Evolutionary conservation across 768 basidiomycete species (phyloP).

Genomic region (Collybiopsis confluens): DNA sequence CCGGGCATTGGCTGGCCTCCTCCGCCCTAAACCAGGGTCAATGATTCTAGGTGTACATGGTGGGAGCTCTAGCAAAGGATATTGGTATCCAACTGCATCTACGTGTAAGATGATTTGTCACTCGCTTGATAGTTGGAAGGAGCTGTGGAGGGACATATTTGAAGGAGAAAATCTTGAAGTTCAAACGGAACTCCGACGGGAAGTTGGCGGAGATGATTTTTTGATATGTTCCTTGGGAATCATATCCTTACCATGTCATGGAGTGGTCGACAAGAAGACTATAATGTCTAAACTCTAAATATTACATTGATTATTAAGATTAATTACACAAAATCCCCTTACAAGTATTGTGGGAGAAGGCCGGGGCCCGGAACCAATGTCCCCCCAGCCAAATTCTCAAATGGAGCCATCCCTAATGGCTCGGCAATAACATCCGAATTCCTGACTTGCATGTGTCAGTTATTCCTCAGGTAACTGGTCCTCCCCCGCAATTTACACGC

Average conservation of each 20-base stretch:
- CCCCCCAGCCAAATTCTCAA: too few species aligned
- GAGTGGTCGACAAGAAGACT: not conserved
- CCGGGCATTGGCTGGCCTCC: slow-evolving; percentile 19
- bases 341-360: too few species aligned
- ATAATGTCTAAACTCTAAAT: too few species aligned
- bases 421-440: too few species aligned
- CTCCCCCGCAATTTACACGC: too few species aligned
- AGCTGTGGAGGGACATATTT: slow-evolving; percentile 18
- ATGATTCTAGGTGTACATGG: slow-evolving; percentile 26
- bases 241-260: not conserved
- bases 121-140: slow-evolving; percentile 21
- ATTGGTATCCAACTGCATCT: slow-evolving; percentile 8
- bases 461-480: too few species aligned
- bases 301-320: too few species aligned
- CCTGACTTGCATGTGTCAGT: too few species aligned
- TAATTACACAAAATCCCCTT: too few species aligned
- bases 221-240: not conserved
- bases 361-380: too few species aligned
- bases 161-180: not conserved
- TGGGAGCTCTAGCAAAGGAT: slow-evolving; percentile 5
- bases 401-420: too few species aligned
- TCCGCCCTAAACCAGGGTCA: slow-evolving; percentile 23
- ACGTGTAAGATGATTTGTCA: slow-evolving; percentile 18
- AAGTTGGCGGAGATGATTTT: not conserved
- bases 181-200: not conserved